phyloP scores from a whole-genome alignment of 2,329 filamentous ascomycete species.

The Pyrenochaeta sp. region DNA sequence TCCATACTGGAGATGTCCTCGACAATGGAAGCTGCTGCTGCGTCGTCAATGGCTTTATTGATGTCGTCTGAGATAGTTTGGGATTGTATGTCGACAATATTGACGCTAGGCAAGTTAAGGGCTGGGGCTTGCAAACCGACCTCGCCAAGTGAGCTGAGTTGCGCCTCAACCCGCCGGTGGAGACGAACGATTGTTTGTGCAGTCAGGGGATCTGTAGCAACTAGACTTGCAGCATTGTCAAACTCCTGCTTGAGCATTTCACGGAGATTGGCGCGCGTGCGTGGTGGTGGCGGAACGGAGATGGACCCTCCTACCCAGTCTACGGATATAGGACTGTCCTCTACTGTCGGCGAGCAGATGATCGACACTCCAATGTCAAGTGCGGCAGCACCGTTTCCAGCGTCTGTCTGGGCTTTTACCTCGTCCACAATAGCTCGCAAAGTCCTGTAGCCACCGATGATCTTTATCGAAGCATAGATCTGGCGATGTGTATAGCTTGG shows the following conservation, averaged over 20 bases:
- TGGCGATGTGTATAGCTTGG: conserved; percentile 77
- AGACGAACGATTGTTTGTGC: conserved; percentile 71
- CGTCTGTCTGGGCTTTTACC: conserved; percentile 67
- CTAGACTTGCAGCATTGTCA: conserved; percentile 65
- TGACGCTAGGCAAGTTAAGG: conserved; percentile 38
- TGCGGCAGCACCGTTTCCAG: conserved; percentile 66
- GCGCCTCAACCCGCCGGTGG: conserved; percentile 71
- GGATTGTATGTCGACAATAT: conserved; percentile 36
- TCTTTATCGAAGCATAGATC: conserved; percentile 66
- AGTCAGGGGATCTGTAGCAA: conserved; percentile 64
- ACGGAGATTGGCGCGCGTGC: conserved; percentile 63
- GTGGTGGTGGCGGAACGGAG: conserved; percentile 32
- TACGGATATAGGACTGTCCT: conserved; percentile 47
- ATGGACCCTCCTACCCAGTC: conserved; percentile 44
- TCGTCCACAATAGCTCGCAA: conserved; percentile 73
- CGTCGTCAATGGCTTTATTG: conserved; percentile 48
- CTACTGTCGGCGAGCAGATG: conserved; percentile 69
- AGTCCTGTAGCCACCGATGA: conserved; percentile 69
- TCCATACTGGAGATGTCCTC: conserved; percentile 40
- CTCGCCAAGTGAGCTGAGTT: conserved; percentile 55
- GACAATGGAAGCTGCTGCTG: conserved; percentile 41
- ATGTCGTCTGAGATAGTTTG: conserved; percentile 40
- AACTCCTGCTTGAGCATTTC: conserved; percentile 67
- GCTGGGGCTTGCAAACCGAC: conserved; percentile 32
- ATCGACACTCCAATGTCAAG: conserved; percentile 75